Conservation (phyloP, 2,329 filamentous ascomycete species). For the Penicillium sp. region DNA sequence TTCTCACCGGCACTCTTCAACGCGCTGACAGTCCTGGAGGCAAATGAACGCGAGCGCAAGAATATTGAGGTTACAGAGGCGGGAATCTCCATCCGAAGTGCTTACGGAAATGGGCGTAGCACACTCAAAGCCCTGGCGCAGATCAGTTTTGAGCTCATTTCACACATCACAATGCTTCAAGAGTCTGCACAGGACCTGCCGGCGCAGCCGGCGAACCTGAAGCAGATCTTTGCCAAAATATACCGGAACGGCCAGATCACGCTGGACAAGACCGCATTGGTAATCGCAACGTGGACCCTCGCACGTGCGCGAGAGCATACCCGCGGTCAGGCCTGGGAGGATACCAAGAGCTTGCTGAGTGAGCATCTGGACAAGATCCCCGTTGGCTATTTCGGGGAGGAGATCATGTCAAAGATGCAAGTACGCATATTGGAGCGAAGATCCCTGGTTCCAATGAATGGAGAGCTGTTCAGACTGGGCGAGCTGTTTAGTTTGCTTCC, state of each 20-base stretch:
- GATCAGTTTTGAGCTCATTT: slow-evolving; percentile 41
- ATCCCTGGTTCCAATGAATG: slow-evolving; percentile 34
- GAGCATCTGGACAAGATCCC: slow-evolving; percentile 33
- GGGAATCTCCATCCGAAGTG: slow-evolving; percentile 28
- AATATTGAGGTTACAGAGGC: slow-evolving; percentile 33
- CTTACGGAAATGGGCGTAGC: slow-evolving; percentile 39
- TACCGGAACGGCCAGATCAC: slow-evolving; percentile 44
- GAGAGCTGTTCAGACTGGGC: slow-evolving; percentile 36
- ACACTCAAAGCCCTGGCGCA: slow-evolving; percentile 43
- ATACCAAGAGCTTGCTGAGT: slow-evolving; percentile 29
- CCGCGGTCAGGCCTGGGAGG: slow-evolving; percentile 25
- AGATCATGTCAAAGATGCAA: slow-evolving; percentile 30
- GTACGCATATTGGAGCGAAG: slow-evolving; percentile 33
- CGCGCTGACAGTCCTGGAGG: slow-evolving; percentile 41
- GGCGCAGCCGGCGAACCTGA: slow-evolving; percentile 35
- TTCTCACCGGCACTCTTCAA: slow-evolving; percentile 46
- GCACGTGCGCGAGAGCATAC: slow-evolving; percentile 32
- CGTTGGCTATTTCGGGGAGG: slow-evolving; percentile 27
- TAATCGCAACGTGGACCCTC: slow-evolving; percentile 42
- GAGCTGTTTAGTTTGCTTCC: slow-evolving; percentile 34
- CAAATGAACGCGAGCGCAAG: slow-evolving; percentile 43
- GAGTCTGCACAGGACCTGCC: slow-evolving; percentile 26
- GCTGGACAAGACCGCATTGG: slow-evolving; percentile 40
- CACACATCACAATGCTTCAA: slow-evolving; percentile 38
- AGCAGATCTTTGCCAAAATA: slow-evolving; percentile 42